Evolutionary conservation across 257 asterid species (phyloP).

Genomic region (Knoxia roxburghii): DNA sequence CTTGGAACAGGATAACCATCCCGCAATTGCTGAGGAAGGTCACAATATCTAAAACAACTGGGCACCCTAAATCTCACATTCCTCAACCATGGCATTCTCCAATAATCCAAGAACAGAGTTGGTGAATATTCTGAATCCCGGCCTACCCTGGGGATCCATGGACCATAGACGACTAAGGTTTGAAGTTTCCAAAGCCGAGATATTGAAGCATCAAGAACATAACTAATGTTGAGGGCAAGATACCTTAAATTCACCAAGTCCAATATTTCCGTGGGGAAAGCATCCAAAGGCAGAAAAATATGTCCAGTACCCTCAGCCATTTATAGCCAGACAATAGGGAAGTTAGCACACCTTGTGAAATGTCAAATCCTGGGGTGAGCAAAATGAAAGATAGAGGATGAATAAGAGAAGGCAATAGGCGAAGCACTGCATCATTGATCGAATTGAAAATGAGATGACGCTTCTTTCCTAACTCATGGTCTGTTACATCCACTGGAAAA

Average conservation of each 20-base stretch:
- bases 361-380: not conserved
- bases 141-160: not conserved
- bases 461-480: not conserved
- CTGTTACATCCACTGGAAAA: not conserved
- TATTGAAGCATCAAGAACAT: conserved; percentile 14
- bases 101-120: not conserved
- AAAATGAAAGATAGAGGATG: not conserved
- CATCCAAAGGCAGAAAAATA: conserved; percentile 15
- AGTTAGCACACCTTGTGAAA: not conserved
- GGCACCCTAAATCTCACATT: conserved; percentile 23
- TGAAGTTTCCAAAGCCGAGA: conserved; percentile 23
- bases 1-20: not conserved
- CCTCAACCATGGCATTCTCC: conserved; percentile 25
- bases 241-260: not conserved
- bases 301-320: conserved; percentile 31
- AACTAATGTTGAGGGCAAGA: conserved; percentile 2
- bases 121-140: not conserved
- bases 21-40: not conserved
- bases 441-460: conserved; percentile 22
- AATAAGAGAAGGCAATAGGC: conserved; percentile 16
- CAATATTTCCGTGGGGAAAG: not conserved
- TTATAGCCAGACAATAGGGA: conserved; percentile 12
- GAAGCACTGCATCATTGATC: conserved; percentile 2
- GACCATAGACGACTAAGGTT: conserved; percentile 25
- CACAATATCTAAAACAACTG: conserved; percentile 5